phyloP scores from a whole-genome alignment of 2,329 filamentous ascomycete species.

The Laburnicola sp. region DNA sequence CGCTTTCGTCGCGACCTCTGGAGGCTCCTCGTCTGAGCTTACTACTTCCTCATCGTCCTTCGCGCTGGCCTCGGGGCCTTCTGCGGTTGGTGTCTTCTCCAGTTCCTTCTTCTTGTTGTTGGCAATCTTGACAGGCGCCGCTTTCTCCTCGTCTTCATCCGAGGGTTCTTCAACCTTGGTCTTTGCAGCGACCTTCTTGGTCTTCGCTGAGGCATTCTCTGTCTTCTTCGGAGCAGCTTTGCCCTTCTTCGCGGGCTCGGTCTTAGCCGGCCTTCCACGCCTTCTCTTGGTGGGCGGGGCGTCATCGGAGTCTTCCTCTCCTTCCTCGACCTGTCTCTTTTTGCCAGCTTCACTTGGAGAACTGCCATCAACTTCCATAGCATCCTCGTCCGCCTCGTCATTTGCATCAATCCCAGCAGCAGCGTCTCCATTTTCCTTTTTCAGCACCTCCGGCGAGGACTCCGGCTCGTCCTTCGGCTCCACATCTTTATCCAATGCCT shows the following conservation, averaged over 20 bases:
- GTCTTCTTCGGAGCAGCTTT: slow-evolving; percentile 25
- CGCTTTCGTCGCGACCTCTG: slow-evolving; percentile 71
- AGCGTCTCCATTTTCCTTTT: slow-evolving; percentile 19
- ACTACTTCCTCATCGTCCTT: slow-evolving; percentile 47
- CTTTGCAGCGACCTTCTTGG: slow-evolving; percentile 19
- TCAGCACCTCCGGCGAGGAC: slow-evolving; percentile 17
- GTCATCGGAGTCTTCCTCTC: slow-evolving; percentile 38
- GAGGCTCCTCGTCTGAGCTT: slow-evolving; percentile 66
- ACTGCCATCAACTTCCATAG: slow-evolving; percentile 35
- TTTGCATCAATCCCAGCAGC: slow-evolving; percentile 26
- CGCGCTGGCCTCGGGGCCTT: slow-evolving; percentile 28
- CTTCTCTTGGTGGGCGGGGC: slow-evolving; percentile 43
- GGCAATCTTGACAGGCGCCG: slow-evolving; percentile 18
- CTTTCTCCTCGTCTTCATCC: slow-evolving; percentile 26
- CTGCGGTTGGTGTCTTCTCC: slow-evolving; percentile 28
- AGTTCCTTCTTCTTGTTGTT: slow-evolving; percentile 24
- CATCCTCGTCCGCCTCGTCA: slow-evolving; percentile 19
- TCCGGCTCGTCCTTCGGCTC: slow-evolving; percentile 4
- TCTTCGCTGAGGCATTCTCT: slow-evolving; percentile 21
- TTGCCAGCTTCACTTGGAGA: slow-evolving; percentile 29
- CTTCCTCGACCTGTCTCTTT: slow-evolving; percentile 34
- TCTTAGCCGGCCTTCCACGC: slow-evolving; percentile 35
- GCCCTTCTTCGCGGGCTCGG: slow-evolving; percentile 16
- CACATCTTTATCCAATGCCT: slow-evolving; percentile 3
- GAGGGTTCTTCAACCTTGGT: slow-evolving; percentile 15